These are phyloP conservation scores for Scutellaria barbata DNA, from an alignment of 257 asterid species.

Conservation along the genomic window DNA sequence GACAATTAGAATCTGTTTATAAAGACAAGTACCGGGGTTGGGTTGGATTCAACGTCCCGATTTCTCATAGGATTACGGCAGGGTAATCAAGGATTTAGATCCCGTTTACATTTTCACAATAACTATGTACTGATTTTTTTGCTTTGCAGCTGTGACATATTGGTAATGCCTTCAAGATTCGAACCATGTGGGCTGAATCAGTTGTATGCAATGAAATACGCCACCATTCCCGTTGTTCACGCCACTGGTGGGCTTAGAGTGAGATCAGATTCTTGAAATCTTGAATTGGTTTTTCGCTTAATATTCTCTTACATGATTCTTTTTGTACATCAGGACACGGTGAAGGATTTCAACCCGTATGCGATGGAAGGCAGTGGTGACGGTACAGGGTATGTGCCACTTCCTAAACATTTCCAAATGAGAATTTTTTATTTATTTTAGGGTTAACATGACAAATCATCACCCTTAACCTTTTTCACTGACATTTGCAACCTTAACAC, in stretches of 20 bases:
- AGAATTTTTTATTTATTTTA: neutral
- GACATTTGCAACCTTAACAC: no score
- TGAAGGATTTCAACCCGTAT: slow-evolving; percentile 71
- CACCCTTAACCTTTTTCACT: no score
- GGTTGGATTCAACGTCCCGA: slow-evolving; percentile 96
- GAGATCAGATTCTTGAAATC: slow-evolving; percentile 38
- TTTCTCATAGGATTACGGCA: slow-evolving; percentile 91
- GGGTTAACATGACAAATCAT: neutral
- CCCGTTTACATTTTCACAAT: neutral
- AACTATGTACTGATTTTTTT: slow-evolving; percentile 16
- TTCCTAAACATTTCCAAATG: slow-evolving; percentile 8
- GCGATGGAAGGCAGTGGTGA: slow-evolving; percentile 72
- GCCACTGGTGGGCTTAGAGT: slow-evolving; percentile 93
- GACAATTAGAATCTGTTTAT: slow-evolving; percentile 60
- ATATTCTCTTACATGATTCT: slow-evolving; percentile 12
- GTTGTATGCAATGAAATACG: slow-evolving; percentile 95
- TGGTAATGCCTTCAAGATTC: slow-evolving; percentile 93
- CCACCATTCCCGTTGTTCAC: slow-evolving; percentile 90
- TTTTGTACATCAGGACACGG: slow-evolving; percentile 71
- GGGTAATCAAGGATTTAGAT: slow-evolving; percentile 53
- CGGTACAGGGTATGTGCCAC: slow-evolving; percentile 85
- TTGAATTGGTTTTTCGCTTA: neutral
- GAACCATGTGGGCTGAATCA: slow-evolving; percentile 98
- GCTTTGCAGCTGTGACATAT: slow-evolving; percentile 84
- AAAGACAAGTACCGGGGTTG: slow-evolving; percentile 85